Base-by-base conservation (phyloP, 108 stramenopile genomes). In the Skeletonema marinoi region DNA sequence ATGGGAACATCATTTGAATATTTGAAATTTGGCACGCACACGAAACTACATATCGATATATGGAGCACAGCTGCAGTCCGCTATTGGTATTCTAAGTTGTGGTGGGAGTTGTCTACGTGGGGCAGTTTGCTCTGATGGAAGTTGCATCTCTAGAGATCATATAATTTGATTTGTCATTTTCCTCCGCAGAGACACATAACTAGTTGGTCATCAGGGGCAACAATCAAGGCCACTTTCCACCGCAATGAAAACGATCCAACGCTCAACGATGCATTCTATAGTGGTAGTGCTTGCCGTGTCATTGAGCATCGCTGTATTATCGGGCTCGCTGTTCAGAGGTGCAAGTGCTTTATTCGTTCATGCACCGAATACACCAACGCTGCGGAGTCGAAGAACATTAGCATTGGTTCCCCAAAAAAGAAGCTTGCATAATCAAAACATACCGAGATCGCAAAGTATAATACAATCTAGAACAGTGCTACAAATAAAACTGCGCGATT, bases 401-500 rank as follows among this genome's bases (percentile, higher is more conserved):
- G 63, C 63, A 64, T 64, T 64, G 41, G 63, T 64, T 21, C 17
- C 36, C 32, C 63, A 35, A 9, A 13, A 10, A 17, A 6, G 63
- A 64, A 35, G 14, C 10, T 10, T 13, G 7, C 33, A 38, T 33
- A 11, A 17, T 19, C 38, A 64, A 64, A 35, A 36, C n/a, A 9
- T 4, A 17, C 8, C 25, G 54, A 25, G 16, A 9, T 56, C 54
- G 10, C 39, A 12, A 41, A 10, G 39, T 11, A 41, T 41, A 41
- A 56, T 56, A 25, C 54, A 56, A 56, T 39, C 63, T 19, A 64
- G 17, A 38, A 64, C n/a, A 39, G 63, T 7, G 17, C 63, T 64
- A 6, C 63, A 39, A 8, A 21, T 64, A 2, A 64, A 64, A 44
- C 61, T 71, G 17, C 71, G 78, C 13, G 78, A 79, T 56, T 72